Conservation (phyloP, 108 stramenopile genomes). For the Schizochytrium sp. region DNA sequence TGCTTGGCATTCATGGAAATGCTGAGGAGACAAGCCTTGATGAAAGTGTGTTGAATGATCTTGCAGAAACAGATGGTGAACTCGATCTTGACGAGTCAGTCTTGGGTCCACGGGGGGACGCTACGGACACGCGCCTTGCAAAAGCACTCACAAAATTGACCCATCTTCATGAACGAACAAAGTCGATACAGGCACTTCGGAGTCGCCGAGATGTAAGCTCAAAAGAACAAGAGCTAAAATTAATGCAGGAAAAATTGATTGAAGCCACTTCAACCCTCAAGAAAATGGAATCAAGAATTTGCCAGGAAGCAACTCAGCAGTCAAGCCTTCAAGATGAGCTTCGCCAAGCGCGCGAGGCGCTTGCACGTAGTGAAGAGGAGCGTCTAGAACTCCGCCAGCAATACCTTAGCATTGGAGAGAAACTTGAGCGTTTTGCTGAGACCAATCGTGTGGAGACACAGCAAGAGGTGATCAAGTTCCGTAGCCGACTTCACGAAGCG, state of each 20-base stretch:
- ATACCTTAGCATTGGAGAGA: constrained; percentile 10
- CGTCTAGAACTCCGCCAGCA: constrained; percentile 46
- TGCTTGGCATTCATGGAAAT: background rate
- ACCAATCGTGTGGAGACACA: background rate
- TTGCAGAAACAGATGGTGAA: too few species aligned
- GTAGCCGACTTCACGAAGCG: background rate
- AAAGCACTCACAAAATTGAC: too few species aligned
- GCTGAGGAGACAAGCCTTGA: too few species aligned
- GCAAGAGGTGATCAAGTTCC: background rate
- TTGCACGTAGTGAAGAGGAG: constrained; percentile 11
- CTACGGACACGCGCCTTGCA: too few species aligned
- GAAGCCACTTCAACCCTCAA: constrained; percentile 3
- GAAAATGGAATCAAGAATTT: background rate
- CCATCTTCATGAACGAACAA: too few species aligned
- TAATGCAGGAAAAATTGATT: background rate
- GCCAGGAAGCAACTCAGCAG: background rate
- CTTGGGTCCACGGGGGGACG: too few species aligned
- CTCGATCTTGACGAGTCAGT: too few species aligned
- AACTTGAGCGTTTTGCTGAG: background rate
- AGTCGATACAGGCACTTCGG: too few species aligned
- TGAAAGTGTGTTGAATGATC: too few species aligned
- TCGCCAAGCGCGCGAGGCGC: constrained; percentile 3
- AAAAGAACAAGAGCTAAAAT: background rate
- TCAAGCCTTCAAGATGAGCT: constrained; percentile 4
- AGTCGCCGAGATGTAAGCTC: too few species aligned